A percentile compares a stretch with the other conserved stretches of the same genome.
phyloP scores from a whole-genome alignment of 768 basidiomycete genomes.

The Leccinum imitatum region DNA sequence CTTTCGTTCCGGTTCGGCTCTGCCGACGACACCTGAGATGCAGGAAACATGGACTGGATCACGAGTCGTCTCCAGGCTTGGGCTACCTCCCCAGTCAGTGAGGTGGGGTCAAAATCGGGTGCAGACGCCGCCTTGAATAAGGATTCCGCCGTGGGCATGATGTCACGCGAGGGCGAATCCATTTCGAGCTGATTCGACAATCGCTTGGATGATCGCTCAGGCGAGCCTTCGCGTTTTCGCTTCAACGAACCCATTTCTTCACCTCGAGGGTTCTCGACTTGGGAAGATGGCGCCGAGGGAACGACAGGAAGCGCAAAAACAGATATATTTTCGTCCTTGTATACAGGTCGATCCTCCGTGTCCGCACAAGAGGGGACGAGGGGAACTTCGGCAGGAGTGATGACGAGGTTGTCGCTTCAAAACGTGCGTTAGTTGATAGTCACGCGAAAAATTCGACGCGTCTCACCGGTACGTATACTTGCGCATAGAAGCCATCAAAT shows the following conservation, averaged over 20 bases:
- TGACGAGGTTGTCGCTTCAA: conserved; percentile 49
- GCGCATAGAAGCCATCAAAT: conserved; percentile 71
- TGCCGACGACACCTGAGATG: conserved; percentile 22
- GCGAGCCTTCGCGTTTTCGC: conserved; percentile 45
- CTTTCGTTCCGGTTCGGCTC: conserved; percentile 15
- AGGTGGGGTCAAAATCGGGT: conserved; percentile 29
- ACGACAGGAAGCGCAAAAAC: conserved; percentile 62
- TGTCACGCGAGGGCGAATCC: background rate
- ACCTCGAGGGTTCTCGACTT: background rate
- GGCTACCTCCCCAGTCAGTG: conserved; percentile 43
- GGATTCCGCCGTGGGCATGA: background rate
- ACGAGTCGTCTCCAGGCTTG: conserved; percentile 56
- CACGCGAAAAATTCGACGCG: background rate
- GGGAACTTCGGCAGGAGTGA: conserved; percentile 47
- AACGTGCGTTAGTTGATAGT: background rate
- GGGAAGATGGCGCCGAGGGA: conserved; percentile 10
- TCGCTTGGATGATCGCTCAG: conserved; percentile 39
- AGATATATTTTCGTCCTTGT: conserved; percentile 60
- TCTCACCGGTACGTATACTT: conserved; percentile 62
- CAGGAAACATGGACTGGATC: conserved; percentile 64
- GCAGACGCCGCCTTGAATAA: conserved; percentile 26
- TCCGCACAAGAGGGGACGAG: conserved; percentile 20
- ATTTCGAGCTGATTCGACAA: background rate
- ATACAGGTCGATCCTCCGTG: conserved; percentile 43
- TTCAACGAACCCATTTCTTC: conserved; percentile 26